These are phyloP conservation scores for Candida xiaguanensis DNA, from an alignment of 805 yeast genomes.

Conservation along the genomic window DNA sequence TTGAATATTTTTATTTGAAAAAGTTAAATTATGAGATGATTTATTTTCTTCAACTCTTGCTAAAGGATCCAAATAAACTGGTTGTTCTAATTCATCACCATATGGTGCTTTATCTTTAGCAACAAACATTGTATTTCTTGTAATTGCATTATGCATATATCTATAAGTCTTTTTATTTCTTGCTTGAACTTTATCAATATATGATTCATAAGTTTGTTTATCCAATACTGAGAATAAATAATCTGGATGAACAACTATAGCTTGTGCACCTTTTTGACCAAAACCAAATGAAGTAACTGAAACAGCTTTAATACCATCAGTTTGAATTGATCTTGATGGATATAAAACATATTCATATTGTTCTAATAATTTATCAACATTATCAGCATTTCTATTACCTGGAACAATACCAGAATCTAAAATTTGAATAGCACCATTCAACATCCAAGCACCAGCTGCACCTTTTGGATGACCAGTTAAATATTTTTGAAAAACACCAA, in stretches of 20 bases:
- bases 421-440: conserved; percentile 95
- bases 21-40: conserved; percentile 38
- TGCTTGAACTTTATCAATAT: conserved; percentile 63
- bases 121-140: conserved; percentile 85
- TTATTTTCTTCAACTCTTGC: conserved; percentile 60
- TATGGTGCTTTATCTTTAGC: conserved; percentile 95
- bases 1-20: conserved; percentile 51
- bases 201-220: conserved; percentile 64
- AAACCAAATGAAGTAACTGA: conserved; percentile 97
- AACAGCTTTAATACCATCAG: conserved; percentile 97
- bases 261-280: conserved; percentile 99
- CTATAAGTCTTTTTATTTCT: conserved; percentile 90
- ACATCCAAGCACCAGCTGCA: conserved; percentile 99
- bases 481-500: conserved; percentile 98
- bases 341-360: conserved; percentile 84
- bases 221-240: conserved; percentile 84
- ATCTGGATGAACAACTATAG: conserved; percentile 87
- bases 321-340: conserved; percentile 90
- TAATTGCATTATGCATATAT: conserved; percentile 93
- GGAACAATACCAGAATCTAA: conserved; percentile 92
- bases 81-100: conserved; percentile 78
- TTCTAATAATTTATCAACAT: conserved; percentile 79
- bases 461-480: conserved; percentile 99
- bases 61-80: conserved; percentile 93
- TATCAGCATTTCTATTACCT: conserved; percentile 98